A percentile compares a stretch with the other conserved stretches of the same genome.
phyloP scores from a whole-genome alignment of 2,329 filamentous ascomycete species.

The Trichoderma sp. region DNA sequence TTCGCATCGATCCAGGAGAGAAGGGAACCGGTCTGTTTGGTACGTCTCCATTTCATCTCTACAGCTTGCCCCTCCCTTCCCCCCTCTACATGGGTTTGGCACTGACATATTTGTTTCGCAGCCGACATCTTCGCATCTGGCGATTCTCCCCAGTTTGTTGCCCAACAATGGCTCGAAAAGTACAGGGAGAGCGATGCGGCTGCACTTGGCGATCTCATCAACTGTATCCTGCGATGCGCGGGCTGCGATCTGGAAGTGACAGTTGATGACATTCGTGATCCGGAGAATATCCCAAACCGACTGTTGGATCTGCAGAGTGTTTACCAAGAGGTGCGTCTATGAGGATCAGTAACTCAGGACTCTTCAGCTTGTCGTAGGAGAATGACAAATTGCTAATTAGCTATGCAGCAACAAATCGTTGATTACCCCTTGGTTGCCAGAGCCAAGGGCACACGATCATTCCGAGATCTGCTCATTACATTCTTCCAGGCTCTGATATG shows the following conservation, averaged over 20 bases:
- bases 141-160: slow-evolving; percentile 54
- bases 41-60: slow-evolving; percentile 35
- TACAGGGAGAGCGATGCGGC: slow-evolving; percentile 54
- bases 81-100: background rate
- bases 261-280: slow-evolving; percentile 80
- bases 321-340: slow-evolving; percentile 65
- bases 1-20: slow-evolving; percentile 50
- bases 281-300: slow-evolving; percentile 78
- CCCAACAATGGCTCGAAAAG: slow-evolving; percentile 58
- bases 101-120: slow-evolving; percentile 31
- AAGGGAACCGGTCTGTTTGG: slow-evolving; percentile 57
- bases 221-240: slow-evolving; percentile 66
- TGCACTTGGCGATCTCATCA: slow-evolving; percentile 62
- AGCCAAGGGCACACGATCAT: slow-evolving; percentile 71
- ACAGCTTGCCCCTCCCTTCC: slow-evolving; percentile 25
- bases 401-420: slow-evolving; percentile 64
- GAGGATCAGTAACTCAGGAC: background rate
- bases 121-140: slow-evolving; percentile 64
- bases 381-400: slow-evolving; percentile 28
- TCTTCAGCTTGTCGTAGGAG: background rate
- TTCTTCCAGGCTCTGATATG: slow-evolving; percentile 78
- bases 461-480: slow-evolving; percentile 71
- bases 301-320: slow-evolving; percentile 83
- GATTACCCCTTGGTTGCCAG: slow-evolving; percentile 91
- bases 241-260: slow-evolving; percentile 80